A percentile compares a stretch with the other conserved stretches of the same genome.
Evolutionary conservation across 495 filamentous ascomycete genomes (phyloP).

Genomic region (Annulohypoxylon maeteangense): DNA sequence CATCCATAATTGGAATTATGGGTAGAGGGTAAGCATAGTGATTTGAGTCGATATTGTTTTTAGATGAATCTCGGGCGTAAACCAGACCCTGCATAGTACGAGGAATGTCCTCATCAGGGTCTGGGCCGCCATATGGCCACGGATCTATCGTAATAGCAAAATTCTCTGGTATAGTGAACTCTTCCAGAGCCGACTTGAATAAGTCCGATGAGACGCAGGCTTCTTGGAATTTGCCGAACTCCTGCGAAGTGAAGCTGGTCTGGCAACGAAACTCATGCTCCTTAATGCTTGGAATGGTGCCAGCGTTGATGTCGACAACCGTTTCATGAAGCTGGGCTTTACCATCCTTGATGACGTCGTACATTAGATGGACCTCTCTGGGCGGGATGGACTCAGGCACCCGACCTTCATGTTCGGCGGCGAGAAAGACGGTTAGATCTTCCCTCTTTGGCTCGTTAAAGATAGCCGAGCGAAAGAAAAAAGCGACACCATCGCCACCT

Average conservation of each 20-base stretch:
- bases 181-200: constrained; percentile 68
- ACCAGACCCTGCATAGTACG: constrained; percentile 61
- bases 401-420: constrained; percentile 56
- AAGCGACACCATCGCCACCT: constrained; percentile 38
- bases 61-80: constrained; percentile 60
- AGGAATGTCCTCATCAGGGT: constrained; percentile 65
- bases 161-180: constrained; percentile 70
- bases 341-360: constrained; percentile 71
- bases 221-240: constrained; percentile 71
- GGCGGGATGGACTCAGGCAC: constrained; percentile 60
- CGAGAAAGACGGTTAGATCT: constrained; percentile 58
- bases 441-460: constrained; percentile 71
- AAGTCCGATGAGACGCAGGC: constrained; percentile 68
- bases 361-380: constrained; percentile 70
- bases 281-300: constrained; percentile 60
- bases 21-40: constrained; percentile 68
- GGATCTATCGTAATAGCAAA: constrained; percentile 75
- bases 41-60: constrained; percentile 62
- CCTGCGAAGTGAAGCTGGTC: constrained; percentile 67
- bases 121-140: constrained; percentile 75
- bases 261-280: constrained; percentile 69
- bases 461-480: constrained; percentile 73
- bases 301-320: constrained; percentile 66
- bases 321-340: constrained; percentile 70
- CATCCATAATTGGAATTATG: constrained; percentile 66